Percentiles rank a stretch among this genome's conserved stretches.
Evolutionary conservation across 2,329 filamentous ascomycete genomes (phyloP).

Genomic region (Epichloe baconii): DNA sequence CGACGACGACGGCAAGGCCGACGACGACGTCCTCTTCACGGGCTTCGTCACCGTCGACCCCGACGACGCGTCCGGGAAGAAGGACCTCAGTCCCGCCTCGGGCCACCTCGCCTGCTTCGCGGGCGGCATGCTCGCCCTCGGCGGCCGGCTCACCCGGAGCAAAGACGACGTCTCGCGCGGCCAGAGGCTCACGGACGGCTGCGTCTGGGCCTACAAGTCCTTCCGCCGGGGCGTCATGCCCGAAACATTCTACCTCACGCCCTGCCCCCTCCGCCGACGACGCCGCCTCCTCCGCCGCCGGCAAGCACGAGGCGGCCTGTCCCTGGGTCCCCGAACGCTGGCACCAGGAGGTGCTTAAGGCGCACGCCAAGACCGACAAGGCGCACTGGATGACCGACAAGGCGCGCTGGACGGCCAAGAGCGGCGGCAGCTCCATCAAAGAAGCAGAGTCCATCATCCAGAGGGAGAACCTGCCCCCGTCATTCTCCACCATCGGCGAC

Average conservation of each 20-base stretch:
- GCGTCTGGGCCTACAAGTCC: conserved; percentile 54
- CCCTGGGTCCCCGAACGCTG: conserved; percentile 23
- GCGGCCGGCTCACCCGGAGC: conserved; percentile 46
- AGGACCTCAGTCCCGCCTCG: neutral
- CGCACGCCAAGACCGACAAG: conserved; percentile 10
- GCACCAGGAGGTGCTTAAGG: conserved; percentile 19
- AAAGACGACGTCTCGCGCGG: conserved; percentile 49
- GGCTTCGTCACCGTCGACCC: conserved; percentile 27
- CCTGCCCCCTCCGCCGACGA: conserved; percentile 18
- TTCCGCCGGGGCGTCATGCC: conserved; percentile 47
- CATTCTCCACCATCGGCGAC: conserved; percentile 47
- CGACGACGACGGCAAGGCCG: conserved; percentile 28
- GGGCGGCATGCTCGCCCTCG: conserved; percentile 57
- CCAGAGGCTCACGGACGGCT: conserved; percentile 52
- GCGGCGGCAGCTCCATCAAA: conserved; percentile 10
- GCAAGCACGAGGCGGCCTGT: conserved; percentile 9
- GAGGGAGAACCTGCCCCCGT: conserved; percentile 29
- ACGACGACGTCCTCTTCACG: conserved; percentile 48
- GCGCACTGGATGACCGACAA: too few species aligned
- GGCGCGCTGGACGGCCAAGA: too few species aligned
- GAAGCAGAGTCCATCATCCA: conserved; percentile 14
- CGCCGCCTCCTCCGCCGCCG: too few species aligned
- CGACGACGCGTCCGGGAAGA: conserved; percentile 26
- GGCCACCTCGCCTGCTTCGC: conserved; percentile 35
- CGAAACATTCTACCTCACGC: conserved; percentile 31